Evolutionary conservation across 306 rosid species (phyloP).

Genomic region (Corylus avellana): DNA sequence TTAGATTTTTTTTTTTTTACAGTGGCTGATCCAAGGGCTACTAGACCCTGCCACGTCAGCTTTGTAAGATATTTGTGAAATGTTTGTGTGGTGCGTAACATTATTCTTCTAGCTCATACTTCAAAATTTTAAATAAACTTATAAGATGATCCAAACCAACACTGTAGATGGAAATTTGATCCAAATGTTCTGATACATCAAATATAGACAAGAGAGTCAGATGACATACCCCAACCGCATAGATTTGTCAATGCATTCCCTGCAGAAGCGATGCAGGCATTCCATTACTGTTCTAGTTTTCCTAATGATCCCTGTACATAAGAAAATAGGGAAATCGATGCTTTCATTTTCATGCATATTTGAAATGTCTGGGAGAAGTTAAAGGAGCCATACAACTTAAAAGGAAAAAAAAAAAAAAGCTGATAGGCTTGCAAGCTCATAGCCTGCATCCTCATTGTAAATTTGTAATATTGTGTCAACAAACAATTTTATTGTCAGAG

Average conservation of each 20-base stretch:
- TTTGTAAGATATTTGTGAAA: no score
- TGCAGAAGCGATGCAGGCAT: constrained; percentile 89
- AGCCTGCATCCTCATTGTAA: not conserved
- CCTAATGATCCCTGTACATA: constrained; percentile 69
- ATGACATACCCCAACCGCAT: constrained; percentile 73
- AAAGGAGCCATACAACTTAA: not conserved
- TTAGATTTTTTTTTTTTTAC: no score
- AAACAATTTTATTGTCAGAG: not conserved
- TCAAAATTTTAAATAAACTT: not conserved
- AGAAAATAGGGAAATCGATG: constrained; percentile 9
- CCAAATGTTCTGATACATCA: not conserved
- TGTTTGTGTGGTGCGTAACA: no score
- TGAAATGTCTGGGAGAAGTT: not conserved
- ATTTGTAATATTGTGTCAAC: no score
- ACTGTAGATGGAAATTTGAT: not conserved
- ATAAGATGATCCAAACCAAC: constrained; percentile 14
- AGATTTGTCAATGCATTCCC: constrained; percentile 89
- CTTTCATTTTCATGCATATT: not conserved
- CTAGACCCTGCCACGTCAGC: no score
- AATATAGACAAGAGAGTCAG: constrained; percentile 5
- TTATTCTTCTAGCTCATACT: no score
- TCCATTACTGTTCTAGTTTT: constrained; percentile 87
- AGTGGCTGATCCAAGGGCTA: no score
- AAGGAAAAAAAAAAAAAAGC: not conserved
- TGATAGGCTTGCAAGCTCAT: not conserved